A percentile compares a stretch with the other conserved stretches of the same genome.
phyloP scores from a whole-genome alignment of 352 stramenopile genomes.

The Pythium periplocum region DNA sequence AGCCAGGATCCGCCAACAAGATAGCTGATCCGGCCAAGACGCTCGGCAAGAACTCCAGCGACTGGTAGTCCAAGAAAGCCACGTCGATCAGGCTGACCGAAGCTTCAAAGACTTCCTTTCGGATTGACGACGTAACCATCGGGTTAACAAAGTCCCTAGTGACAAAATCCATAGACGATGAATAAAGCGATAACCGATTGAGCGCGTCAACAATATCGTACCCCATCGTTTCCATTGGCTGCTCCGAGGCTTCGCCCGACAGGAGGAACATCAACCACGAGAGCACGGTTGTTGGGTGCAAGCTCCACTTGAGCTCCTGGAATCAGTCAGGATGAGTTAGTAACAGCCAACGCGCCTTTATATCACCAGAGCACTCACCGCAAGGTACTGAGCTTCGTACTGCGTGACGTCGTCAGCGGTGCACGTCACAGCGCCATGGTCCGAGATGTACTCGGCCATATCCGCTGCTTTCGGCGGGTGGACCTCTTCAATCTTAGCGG shows the following conservation, averaged over 20 bases:
- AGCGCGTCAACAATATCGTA: conserved; percentile 9
- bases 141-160: conserved; percentile 62
- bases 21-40: conserved; percentile 67
- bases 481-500: conserved; percentile 83
- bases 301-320: conserved; percentile 79
- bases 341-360: neutral
- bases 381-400: conserved; percentile 54
- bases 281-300: conserved; percentile 69
- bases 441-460: conserved; percentile 51
- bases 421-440: conserved; percentile 36
- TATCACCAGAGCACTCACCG: conserved; percentile 22
- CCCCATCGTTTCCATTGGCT: conserved; percentile 66
- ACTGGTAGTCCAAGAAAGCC: conserved; percentile 71
- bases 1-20: conserved; percentile 54
- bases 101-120: conserved; percentile 68
- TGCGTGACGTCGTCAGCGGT: conserved; percentile 48
- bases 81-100: conserved; percentile 68
- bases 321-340: conserved; percentile 1
- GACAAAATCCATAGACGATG: conserved; percentile 4
- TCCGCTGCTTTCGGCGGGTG: conserved; percentile 70
- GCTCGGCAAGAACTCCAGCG: conserved; percentile 70
- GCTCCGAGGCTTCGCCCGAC: conserved; percentile 54
- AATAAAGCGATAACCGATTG: neutral
- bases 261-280: conserved; percentile 78
- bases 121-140: conserved; percentile 46